Base-by-base conservation (phyloP, 768 basidiomycete genomes). In the Lentinula sp. region DNA sequence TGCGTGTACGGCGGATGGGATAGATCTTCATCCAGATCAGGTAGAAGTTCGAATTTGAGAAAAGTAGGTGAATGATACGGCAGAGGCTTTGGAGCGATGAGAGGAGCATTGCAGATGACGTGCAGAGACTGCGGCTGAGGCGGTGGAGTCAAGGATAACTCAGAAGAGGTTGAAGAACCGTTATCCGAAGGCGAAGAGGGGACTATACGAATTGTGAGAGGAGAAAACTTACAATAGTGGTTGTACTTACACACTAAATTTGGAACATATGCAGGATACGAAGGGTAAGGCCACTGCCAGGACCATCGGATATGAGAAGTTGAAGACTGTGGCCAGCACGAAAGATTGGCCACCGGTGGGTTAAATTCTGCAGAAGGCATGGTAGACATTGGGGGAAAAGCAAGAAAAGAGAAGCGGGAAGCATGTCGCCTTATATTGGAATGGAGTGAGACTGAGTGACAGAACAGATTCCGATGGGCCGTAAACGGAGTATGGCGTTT, bases 11-110 rank as follows among this genome's bases (percentile, higher is more conserved):
- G 87, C 6, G 87, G 84, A 64, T 82, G 82, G 0, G 87, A 88
- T 45, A 88, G 80, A 68, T 88, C 86, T 67, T 87, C 83, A 71
- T 87, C 85, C 7, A 83, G 73, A 72, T 87, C 86, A 0, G 87
- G 87, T 23, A 83, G 73, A 50, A 80, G 74, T 60, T 85, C 84
- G 69, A 85, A 87, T 58, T 86, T 83, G 59, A 88, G 82, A 69
- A 87, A 87, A 0, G 81, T 82, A 31, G 87, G 87, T 9, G 85
- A 85, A 59, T 86, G 84, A 71, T 84, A 87, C 1, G 87, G 87
- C 40, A 88, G 80, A 0, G 87, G 87, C 28, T 81, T 82, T 11
- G 87, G 87, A 0, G 85, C 86, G 63, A 87, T 73, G 59, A 88
- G 76, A n/a, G 87, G 87, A 2, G 84, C 83, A 63, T 85, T 80